A percentile compares a stretch with the other conserved stretches of the same genome.
phyloP scores from a whole-genome alignment of 176 grass and related monocot genomes.

The Dendrocalamus sinicus region DNA sequence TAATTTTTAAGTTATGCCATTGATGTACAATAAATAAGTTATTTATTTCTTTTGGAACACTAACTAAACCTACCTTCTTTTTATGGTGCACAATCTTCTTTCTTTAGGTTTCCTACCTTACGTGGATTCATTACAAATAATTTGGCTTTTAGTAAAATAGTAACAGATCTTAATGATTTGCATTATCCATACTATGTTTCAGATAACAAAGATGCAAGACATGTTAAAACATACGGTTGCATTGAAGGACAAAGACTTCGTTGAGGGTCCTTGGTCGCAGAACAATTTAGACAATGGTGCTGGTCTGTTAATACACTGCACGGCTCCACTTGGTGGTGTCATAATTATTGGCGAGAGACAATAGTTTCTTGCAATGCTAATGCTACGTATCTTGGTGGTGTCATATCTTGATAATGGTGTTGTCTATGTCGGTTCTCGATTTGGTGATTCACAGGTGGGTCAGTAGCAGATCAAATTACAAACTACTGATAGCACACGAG shows the following conservation, averaged over 20 bases:
- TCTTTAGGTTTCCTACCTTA: background rate
- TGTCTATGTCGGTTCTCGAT: constrained; percentile 96
- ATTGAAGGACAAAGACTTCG: too few relatives aligned
- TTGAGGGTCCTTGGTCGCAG: too few relatives aligned
- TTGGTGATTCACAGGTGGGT: constrained; percentile 97
- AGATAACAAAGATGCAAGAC: too few relatives aligned
- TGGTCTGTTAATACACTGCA: constrained; percentile 84
- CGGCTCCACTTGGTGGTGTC: constrained; percentile 87
- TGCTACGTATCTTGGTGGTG: constrained; percentile 53
- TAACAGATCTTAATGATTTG: too few relatives aligned
- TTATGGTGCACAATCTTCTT: background rate
- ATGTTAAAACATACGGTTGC: too few relatives aligned
- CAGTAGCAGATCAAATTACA: constrained; percentile 6
- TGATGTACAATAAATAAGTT: background rate
- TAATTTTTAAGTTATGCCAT: background rate
- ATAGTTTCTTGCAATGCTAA: constrained; percentile 90
- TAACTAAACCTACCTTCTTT: background rate
- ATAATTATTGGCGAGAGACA: constrained; percentile 97
- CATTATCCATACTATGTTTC: too few relatives aligned
- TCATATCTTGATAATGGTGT: constrained; percentile 98
- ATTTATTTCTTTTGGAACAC: constrained; percentile 3
- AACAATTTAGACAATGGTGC: too few relatives aligned
- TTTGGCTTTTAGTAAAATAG: constrained; percentile 16
- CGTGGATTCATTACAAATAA: background rate
- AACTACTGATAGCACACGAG: too few relatives aligned